Evolutionary conservation across 2,329 filamentous ascomycete genomes (phyloP).

Genomic region (Beauveria sp.): DNA sequence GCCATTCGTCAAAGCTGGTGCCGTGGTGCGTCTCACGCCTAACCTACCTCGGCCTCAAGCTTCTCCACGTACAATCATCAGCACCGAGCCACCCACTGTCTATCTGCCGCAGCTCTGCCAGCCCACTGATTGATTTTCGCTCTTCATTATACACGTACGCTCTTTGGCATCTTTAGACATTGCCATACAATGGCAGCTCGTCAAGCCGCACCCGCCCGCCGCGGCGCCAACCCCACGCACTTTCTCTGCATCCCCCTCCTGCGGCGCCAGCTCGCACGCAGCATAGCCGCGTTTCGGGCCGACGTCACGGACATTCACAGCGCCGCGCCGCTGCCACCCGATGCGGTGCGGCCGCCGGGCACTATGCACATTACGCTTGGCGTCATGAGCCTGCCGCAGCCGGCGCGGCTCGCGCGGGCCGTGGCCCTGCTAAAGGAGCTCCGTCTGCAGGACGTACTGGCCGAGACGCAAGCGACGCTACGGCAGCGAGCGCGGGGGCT

Average conservation of each 20-base stretch:
- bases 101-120: no score
- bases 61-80: no score
- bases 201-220: conserved; percentile 24
- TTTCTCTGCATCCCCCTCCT: conserved; percentile 71
- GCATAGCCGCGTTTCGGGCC: conserved; percentile 52
- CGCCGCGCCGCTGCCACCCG: conserved; percentile 45
- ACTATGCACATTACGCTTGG: conserved; percentile 83
- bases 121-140: neutral
- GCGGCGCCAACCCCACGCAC: conserved; percentile 49
- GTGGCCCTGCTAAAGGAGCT: conserved; percentile 31
- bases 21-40: no score
- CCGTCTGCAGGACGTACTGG: conserved; percentile 32
- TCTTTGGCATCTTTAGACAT: neutral
- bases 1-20: no score
- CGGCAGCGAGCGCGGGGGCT: neutral
- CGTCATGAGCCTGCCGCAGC: conserved; percentile 64
- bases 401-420: conserved; percentile 36
- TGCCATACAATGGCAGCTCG: conserved; percentile 7
- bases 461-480: conserved; percentile 16
- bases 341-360: conserved; percentile 67
- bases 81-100: no score
- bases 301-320: conserved; percentile 42
- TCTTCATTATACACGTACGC: neutral
- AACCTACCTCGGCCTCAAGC: no score
- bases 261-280: conserved; percentile 55